phyloP scores from a whole-genome alignment of 164 flowering plant genomes.

The Berberis vulgaris region DNA sequence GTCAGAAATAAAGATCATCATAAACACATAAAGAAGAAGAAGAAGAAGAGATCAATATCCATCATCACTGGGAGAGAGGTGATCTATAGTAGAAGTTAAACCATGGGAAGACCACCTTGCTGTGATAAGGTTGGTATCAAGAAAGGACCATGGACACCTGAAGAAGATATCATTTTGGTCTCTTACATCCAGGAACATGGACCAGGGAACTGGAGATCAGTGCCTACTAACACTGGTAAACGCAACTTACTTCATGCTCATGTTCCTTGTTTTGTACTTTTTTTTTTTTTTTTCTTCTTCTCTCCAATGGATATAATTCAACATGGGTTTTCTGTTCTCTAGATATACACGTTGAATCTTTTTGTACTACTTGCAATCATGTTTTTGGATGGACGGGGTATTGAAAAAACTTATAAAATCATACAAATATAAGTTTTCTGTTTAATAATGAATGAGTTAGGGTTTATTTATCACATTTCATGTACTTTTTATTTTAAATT shows the following conservation, averaged over 20 bases:
- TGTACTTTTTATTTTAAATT: too few relatives aligned
- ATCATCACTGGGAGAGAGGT: too few relatives aligned
- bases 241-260: background rate
- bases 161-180: conserved; percentile 41
- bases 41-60: too few relatives aligned
- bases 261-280: background rate
- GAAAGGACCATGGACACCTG: conserved; percentile 99
- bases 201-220: conserved; percentile 37
- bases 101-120: conserved; percentile 75
- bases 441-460: too few relatives aligned
- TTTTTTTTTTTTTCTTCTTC: background rate
- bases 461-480: too few relatives aligned
- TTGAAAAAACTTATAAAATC: too few relatives aligned
- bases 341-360: too few relatives aligned
- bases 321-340: too few relatives aligned
- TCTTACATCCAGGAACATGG: conserved; percentile 74
- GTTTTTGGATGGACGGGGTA: too few relatives aligned
- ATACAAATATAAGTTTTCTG: too few relatives aligned
- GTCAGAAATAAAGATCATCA: background rate
- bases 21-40: background rate
- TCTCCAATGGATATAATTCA: background rate
- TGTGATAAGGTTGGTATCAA: conserved; percentile 76
- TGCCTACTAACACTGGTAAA: conserved; percentile 27
- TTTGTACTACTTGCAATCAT: too few relatives aligned
- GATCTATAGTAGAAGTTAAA: background rate